Base-by-base conservation (phyloP, 2,329 filamentous ascomycete species). In the Acrodontium crateriforme region DNA sequence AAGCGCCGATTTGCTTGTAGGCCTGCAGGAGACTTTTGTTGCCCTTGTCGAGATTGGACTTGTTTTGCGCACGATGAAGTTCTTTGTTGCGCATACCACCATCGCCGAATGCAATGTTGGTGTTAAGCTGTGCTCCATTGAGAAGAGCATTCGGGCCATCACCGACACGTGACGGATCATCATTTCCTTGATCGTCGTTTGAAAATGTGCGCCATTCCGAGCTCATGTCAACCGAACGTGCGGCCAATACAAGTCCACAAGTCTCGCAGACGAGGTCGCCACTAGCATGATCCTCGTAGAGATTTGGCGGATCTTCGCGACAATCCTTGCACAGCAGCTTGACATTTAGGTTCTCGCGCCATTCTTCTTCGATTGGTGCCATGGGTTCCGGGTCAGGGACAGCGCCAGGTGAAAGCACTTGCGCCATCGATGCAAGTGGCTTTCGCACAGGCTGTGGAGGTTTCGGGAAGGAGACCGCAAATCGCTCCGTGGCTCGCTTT, bases 161-260 rank as follows among this genome's bases (percentile, higher is more conserved):
- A 62, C 89, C 89, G 40, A 98, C 87, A 83, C 89, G 89, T 34
- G 84, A 94, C 4, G 91, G 89, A 43, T 98, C 89, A 45, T 95
- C 91, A 49, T 81, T 85, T 48, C 82, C 83, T 55, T 93, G 83
- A 53, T 98, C 91, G 50, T 98, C 89, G 53, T 95, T 95, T 51
- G 85, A 84, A 60, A 98, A 98, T 1, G 89, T 98, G 52, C 89
- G 82, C 89, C 89, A 98, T 61, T 98, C 89, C 25, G 84, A 93
- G 37, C 91, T 79, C 36, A 82, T 91, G 52, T 98, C 91, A 49
- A 98, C 85, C 52, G 89, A 84, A 41, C 83, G 78, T 48, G 87
- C 80, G 35, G 80, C 79, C 16, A 98, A 70, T 5, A 98, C 89
- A 18, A 94, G 67, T 19, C 89, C 89, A 48, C 89, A 98, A 36